Evolutionary conservation across 192 early-diverging fungal genomes (phyloP), one percentile per base, ranked within the genome.

Genomic region (Coemansia sp.): DNA sequence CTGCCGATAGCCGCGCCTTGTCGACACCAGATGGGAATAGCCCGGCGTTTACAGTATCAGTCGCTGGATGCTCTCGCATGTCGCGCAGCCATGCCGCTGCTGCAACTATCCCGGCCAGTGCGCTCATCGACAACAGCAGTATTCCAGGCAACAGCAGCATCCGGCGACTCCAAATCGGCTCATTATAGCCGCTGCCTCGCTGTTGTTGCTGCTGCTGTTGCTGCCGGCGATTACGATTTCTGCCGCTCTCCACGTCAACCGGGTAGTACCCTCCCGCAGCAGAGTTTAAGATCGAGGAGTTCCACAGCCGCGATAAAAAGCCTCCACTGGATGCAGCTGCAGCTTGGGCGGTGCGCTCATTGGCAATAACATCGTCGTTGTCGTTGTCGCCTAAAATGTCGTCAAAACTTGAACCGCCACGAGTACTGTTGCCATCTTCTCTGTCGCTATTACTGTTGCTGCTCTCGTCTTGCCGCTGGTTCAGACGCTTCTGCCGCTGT

Each of bases 91-190:
- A 76, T 17, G 70, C 73, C 1, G 70, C 29, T 3, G 70, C 7
- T 0, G 69, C 55, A n/a, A 81, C 70, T 3, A 70, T 39, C 27
- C 65, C 62, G 0, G 67, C 66, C 21, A 57, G 9, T 1, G 75
- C 12, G 1, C 67, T 73, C 78, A 81, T 73, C 0, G 63, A 44
- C 4, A 67, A 37, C 31, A 81, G 63, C 67, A 81, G 58, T 3
- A 73, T 34, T 3, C 45, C 45, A 4, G 78, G 78, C 39, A 81
- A 64, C 4, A 75, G 36, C 38, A 81, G 67, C 78, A 76, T 76
- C 21, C 68, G 69, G 0, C 66, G 65, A 23, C 38, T 72, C 78
- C 78, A 81, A 17, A 81, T 73, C 32, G 78, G 73, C 70, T 81
- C 78, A 4, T 12, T 32, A 38, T 53, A 10, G 17, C n/a, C n/a